Percentiles rank a stretch among this genome's conserved stretches.
Evolutionary conservation across 2,329 filamentous ascomycete genomes (phyloP).

Genomic region (Colletotrichum sp.): DNA sequence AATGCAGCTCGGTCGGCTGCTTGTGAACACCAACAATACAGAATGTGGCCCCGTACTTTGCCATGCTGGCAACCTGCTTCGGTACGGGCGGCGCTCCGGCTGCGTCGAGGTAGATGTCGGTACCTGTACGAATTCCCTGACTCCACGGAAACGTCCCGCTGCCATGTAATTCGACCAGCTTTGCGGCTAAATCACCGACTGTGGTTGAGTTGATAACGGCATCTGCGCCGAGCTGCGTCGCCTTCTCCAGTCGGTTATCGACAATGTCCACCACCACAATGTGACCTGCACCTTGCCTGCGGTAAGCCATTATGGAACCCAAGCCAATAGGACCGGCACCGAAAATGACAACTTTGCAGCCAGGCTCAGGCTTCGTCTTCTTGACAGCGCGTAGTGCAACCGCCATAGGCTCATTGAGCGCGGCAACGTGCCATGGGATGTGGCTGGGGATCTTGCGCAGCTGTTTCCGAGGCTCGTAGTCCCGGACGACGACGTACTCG

Average conservation of each 20-base stretch:
- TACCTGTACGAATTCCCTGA: neutral
- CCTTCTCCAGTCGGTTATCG: neutral
- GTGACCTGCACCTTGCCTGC: neutral
- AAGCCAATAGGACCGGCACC: neutral
- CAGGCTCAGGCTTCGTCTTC: neutral
- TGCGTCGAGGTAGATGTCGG: neutral
- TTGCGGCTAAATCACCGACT: neutral
- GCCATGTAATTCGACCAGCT: neutral
- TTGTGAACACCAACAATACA: neutral
- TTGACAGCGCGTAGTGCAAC: neutral
- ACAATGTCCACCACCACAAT: neutral
- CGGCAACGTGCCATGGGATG: neutral
- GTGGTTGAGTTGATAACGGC: neutral
- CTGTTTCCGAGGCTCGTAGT: neutral
- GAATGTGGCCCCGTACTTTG: neutral
- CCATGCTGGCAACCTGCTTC: neutral
- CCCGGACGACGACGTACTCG: neutral
- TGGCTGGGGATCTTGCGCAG: neutral
- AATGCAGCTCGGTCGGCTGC: neutral
- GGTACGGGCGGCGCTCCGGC: neutral
- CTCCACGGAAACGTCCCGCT: neutral
- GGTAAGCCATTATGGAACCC: neutral
- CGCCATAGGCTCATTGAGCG: conserved; percentile 3
- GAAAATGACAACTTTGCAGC: neutral
- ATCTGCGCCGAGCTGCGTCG: neutral